Evolutionary conservation across 768 basidiomycete genomes (phyloP).

Genomic region (Mycena latifolia): DNA sequence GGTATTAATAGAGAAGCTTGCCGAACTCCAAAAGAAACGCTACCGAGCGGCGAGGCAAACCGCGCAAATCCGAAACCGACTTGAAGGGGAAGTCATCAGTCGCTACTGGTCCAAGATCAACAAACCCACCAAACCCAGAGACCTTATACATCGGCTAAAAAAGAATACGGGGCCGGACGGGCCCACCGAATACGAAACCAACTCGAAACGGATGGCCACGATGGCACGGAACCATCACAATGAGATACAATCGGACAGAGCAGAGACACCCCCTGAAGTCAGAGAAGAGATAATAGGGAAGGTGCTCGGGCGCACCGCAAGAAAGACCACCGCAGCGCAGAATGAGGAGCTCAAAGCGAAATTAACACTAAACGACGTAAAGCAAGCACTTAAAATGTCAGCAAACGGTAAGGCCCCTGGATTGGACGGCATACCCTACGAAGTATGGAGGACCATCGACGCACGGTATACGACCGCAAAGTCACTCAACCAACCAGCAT

Average conservation of each 20-base stretch:
- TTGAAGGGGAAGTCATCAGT: neutral
- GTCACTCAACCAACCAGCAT: neutral
- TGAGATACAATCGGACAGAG: neutral
- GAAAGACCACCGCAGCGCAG: neutral
- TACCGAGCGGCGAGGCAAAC: neutral
- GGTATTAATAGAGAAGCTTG: neutral
- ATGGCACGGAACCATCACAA: neutral
- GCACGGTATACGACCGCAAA: neutral
- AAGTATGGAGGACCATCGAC: conserved; percentile 1
- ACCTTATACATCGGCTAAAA: neutral
- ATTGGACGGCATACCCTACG: neutral
- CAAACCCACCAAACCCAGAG: neutral
- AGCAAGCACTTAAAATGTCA: neutral
- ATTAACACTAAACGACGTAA: neutral
- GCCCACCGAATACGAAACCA: neutral
- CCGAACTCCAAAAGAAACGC: neutral
- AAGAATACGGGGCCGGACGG: neutral
- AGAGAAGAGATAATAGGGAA: neutral
- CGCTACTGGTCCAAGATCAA: neutral
- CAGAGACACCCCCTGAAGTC: neutral
- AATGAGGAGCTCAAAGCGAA: neutral
- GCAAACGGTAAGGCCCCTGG: neutral
- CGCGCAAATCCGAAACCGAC: neutral
- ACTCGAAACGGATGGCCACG: neutral
- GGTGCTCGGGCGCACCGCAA: neutral